Evolutionary conservation across 768 basidiomycete genomes (phyloP).

Genomic region (Lactarius pseudohatsudake): DNA sequence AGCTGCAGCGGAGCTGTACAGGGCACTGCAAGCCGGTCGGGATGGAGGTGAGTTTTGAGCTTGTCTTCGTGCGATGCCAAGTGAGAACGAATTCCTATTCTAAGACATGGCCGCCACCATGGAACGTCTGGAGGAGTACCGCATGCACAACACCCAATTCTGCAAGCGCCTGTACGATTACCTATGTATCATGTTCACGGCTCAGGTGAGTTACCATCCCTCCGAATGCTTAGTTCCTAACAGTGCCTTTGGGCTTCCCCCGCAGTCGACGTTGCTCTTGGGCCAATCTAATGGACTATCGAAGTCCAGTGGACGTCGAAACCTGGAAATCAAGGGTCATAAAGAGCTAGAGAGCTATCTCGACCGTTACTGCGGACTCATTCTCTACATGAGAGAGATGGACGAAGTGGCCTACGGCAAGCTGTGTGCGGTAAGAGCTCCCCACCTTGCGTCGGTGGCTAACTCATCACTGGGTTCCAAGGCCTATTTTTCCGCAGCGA

Average conservation of each 20-base stretch:
- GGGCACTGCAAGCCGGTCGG: constrained; percentile 84
- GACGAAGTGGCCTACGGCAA: constrained; percentile 86
- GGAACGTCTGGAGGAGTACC: constrained; percentile 88
- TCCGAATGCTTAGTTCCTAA: constrained; percentile 6
- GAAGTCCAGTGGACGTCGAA: constrained; percentile 43
- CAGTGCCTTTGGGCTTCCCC: neutral
- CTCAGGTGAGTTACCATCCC: constrained; percentile 57
- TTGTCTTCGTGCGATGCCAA: neutral
- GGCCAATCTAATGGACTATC: constrained; percentile 60
- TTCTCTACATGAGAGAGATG: constrained; percentile 96
- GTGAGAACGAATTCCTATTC: constrained; percentile 5
- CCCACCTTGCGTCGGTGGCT: neutral
- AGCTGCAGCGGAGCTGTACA: constrained; percentile 88
- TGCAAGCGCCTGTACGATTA: constrained; percentile 91
- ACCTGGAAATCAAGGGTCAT: constrained; percentile 60
- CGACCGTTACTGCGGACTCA: constrained; percentile 83
- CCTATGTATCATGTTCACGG: constrained; percentile 86
- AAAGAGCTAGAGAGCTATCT: constrained; percentile 77
- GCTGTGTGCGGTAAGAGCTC: constrained; percentile 74
- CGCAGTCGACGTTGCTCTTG: constrained; percentile 65
- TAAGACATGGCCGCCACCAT: constrained; percentile 96
- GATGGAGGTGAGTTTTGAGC: constrained; percentile 67
- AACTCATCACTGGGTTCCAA: constrained; percentile 35
- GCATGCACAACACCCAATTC: constrained; percentile 87
- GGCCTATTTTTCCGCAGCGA: constrained; percentile 89